Conservation (phyloP, 805 yeast genomes). For the Sugiyamaella mastotermitis region DNA sequence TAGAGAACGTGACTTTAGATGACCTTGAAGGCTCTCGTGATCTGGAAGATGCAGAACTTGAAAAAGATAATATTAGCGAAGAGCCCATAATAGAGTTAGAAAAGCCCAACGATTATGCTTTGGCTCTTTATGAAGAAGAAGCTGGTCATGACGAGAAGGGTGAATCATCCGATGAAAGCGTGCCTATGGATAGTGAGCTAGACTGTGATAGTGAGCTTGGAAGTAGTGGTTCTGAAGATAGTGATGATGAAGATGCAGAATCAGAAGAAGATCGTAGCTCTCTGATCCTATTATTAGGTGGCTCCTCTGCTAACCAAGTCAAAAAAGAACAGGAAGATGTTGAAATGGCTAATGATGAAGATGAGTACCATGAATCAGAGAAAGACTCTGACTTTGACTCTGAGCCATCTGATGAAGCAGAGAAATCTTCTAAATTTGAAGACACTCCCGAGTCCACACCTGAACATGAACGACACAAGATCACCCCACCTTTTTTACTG, state of each 20-base stretch:
- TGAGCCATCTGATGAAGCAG: not conserved
- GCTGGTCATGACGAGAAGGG: no score
- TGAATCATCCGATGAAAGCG: conserved; percentile 21
- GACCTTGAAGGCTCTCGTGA: conserved; percentile 23
- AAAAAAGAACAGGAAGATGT: conserved; percentile 15
- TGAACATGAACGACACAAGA: conserved; percentile 10
- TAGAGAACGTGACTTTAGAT: conserved; percentile 30
- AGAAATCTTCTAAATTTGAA: not conserved
- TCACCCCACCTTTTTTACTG: conserved; percentile 49
- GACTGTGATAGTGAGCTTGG: conserved; percentile 20
- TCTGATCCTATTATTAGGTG: conserved; percentile 1
- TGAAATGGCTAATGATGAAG: conserved; percentile 7
- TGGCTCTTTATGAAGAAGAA: conserved; percentile 49
- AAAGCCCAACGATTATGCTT: conserved; percentile 9
- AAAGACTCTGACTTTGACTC: conserved; percentile 1
- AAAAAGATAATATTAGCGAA: conserved; percentile 36
- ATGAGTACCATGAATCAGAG: conserved; percentile 4
- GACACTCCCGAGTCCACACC: conserved; percentile 17
- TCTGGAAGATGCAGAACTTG: conserved; percentile 17
- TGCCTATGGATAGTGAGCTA: conserved; percentile 18
- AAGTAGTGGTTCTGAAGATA: conserved; percentile 8
- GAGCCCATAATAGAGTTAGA: not conserved
- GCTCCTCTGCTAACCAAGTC: conserved; percentile 6
- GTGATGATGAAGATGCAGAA: conserved; percentile 14
- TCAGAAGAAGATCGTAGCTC: conserved; percentile 3